These are phyloP conservation scores for Fusarium staphyleae DNA, from an alignment of 2,329 filamentous ascomycete genomes.

Conservation along the genomic window DNA sequence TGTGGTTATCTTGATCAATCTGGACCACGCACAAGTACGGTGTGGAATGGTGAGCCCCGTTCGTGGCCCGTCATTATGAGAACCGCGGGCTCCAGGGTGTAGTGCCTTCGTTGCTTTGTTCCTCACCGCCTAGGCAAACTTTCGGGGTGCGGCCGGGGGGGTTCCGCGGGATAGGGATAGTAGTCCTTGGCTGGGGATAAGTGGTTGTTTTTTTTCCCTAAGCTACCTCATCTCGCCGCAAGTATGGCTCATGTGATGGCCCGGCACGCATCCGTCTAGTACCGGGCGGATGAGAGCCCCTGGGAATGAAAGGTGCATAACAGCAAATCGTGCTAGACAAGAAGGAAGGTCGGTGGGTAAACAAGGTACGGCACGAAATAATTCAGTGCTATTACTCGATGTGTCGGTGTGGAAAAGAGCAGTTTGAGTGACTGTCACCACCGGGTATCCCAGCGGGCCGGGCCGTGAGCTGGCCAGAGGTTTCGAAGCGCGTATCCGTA, in stretches of 20 bases:
- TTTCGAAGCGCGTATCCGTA: background rate
- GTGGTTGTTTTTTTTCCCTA: constrained; percentile 23
- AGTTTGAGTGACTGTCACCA: constrained; percentile 15
- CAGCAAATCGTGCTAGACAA: constrained; percentile 12
- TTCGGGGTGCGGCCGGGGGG: constrained; percentile 31
- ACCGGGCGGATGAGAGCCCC: constrained; percentile 14
- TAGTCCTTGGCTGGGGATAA: constrained; percentile 12
- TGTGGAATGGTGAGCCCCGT: constrained; percentile 10
- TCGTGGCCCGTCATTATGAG: too few relatives aligned
- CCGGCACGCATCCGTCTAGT: constrained; percentile 27
- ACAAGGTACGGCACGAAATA: constrained; percentile 12
- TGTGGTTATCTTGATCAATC: constrained; percentile 6
- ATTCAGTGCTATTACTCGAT: constrained; percentile 15
- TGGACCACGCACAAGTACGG: constrained; percentile 13
- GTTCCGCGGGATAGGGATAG: constrained; percentile 25
- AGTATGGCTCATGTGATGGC: constrained; percentile 39
- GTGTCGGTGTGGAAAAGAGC: constrained; percentile 34
- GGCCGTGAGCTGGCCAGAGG: constrained; percentile 35
- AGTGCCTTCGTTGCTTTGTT: constrained; percentile 30
- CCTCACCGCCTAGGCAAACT: constrained; percentile 38
- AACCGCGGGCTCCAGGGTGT: background rate
- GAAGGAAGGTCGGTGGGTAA: constrained; percentile 16
- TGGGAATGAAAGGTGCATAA: constrained; percentile 8
- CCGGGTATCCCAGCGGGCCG: constrained; percentile 39
- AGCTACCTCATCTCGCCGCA: constrained; percentile 35